Evolutionary conservation across 2,329 filamentous ascomycete genomes (phyloP).

Genomic region (Dothideomycetes sp.): DNA sequence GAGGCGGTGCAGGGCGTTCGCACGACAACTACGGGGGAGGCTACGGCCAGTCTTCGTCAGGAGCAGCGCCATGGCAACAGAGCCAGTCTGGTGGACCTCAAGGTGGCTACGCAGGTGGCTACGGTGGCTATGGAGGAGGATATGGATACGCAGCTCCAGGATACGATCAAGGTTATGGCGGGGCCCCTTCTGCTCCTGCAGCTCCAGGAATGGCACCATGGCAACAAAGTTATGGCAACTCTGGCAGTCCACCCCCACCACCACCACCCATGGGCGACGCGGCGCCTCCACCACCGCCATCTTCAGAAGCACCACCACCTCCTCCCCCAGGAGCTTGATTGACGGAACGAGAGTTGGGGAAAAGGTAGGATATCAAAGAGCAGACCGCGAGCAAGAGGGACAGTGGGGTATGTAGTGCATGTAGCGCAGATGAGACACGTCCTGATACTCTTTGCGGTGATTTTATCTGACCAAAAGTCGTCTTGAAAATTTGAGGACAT

Average conservation of each 20-base stretch:
- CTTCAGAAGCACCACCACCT: slow-evolving; percentile 53
- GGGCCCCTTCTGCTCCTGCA: slow-evolving; percentile 17
- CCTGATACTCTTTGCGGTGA: too few species aligned
- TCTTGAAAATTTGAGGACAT: too few species aligned
- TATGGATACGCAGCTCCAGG: slow-evolving; percentile 13
- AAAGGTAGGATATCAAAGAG: too few species aligned
- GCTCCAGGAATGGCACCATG: slow-evolving; percentile 14
- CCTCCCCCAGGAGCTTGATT: slow-evolving; percentile 37
- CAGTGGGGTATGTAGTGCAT: too few species aligned
- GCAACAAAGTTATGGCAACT: slow-evolving; percentile 11
- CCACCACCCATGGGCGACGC: slow-evolving; percentile 47
- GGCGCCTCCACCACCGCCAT: slow-evolving; percentile 50
- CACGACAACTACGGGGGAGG: slow-evolving; percentile 19
- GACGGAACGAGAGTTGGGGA: neutral
- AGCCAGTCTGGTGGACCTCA: slow-evolving; percentile 14
- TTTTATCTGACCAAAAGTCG: too few species aligned
- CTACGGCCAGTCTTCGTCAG: slow-evolving; percentile 13
- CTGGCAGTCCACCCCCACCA: slow-evolving; percentile 36
- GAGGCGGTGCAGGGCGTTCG: slow-evolving; percentile 15
- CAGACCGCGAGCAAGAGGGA: too few species aligned
- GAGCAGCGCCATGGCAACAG: slow-evolving; percentile 24
- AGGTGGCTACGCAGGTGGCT: slow-evolving; percentile 12
- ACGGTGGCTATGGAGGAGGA: slow-evolving; percentile 16
- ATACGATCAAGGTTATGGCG: slow-evolving; percentile 26
- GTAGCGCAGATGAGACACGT: too few species aligned